Percentiles rank a stretch among this genome's conserved stretches.
Conservation (phyloP, 805 yeast species). For the Starmerella apicola region DNA sequence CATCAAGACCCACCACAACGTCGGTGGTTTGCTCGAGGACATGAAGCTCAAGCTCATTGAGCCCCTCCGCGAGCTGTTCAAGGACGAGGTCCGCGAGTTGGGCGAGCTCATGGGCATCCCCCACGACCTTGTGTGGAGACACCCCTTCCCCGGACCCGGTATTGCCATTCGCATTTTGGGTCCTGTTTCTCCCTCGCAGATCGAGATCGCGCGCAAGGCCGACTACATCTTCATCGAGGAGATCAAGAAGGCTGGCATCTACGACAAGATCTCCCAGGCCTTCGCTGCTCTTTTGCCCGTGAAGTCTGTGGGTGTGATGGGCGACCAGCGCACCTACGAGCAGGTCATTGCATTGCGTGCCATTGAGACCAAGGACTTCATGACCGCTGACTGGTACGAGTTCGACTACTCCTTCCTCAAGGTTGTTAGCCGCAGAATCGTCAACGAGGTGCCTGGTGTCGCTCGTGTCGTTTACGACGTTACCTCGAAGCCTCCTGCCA, state of each 20-base stretch:
- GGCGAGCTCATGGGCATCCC: conserved; percentile 94
- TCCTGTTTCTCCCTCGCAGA: conserved; percentile 87
- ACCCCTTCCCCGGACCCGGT: conserved; percentile 99
- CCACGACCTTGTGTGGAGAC: conserved; percentile 97
- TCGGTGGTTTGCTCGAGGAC: conserved; percentile 93
- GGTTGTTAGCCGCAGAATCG: conserved; percentile 87
- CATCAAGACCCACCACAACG: conserved; percentile 98
- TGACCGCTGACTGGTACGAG: conserved; percentile 99
- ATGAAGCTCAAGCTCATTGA: conserved; percentile 97
- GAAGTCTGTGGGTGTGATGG: conserved; percentile 98
- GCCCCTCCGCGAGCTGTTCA: conserved; percentile 96
- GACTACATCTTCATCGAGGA: conserved; percentile 93
- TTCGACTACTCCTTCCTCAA: conserved; percentile 88
- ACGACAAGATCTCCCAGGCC: conserved; percentile 89
- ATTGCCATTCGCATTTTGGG: conserved; percentile 96
- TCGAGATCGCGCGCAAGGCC: conserved; percentile 94
- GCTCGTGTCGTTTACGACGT: conserved; percentile 98
- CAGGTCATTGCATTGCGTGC: conserved; percentile 99
- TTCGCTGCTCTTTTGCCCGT: conserved; percentile 96
- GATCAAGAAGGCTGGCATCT: conserved; percentile 84
- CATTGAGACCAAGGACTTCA: conserved; percentile 92
- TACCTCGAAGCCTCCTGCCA: conserved; percentile 98
- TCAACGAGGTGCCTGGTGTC: conserved; percentile 97
- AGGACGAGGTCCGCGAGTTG: conserved; percentile 94
- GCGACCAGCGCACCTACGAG: conserved; percentile 98